Conservation (phyloP, 2,329 filamentous ascomycete genomes). For the Lasiodiplodia gonubiensis region DNA sequence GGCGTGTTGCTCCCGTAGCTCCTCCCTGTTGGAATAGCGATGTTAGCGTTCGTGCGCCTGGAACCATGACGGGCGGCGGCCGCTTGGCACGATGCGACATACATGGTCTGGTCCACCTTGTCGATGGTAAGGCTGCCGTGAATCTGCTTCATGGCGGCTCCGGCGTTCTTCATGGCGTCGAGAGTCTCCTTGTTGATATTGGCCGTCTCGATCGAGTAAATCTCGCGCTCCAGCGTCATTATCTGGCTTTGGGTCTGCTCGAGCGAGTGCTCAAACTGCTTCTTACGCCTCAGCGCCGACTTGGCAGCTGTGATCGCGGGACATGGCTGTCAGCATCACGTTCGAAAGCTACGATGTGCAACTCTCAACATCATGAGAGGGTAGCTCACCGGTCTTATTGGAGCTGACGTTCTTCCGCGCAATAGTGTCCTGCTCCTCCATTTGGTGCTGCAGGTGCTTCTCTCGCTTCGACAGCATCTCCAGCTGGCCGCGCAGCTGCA, state of each 20-base stretch:
- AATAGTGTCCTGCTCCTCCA: conserved; percentile 87
- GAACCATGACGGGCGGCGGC: background rate
- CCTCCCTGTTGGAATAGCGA: conserved; percentile 67
- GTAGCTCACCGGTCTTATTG: conserved; percentile 83
- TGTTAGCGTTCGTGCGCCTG: background rate
- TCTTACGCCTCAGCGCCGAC: conserved; percentile 89
- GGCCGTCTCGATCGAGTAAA: conserved; percentile 94
- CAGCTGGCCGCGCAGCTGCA: conserved; percentile 83
- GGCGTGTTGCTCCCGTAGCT: conserved; percentile 86
- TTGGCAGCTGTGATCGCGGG: conserved; percentile 73
- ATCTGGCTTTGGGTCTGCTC: conserved; percentile 92
- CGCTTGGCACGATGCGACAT: conserved; percentile 49
- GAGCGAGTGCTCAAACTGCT: conserved; percentile 87
- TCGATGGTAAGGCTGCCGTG: conserved; percentile 89
- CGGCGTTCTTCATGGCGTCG: conserved; percentile 87
- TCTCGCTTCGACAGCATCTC: conserved; percentile 98
- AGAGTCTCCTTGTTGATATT: conserved; percentile 99
- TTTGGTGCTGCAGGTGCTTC: conserved; percentile 86
- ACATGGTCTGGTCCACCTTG: conserved; percentile 96
- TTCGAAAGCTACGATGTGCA: background rate
- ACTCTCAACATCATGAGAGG: background rate
- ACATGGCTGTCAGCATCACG: conserved; percentile 1
- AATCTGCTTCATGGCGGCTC: conserved; percentile 89
- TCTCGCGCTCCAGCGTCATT: conserved; percentile 89
- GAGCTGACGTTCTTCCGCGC: conserved; percentile 86